Evolutionary conservation across 768 basidiomycete species (phyloP).

Genomic region (Steccherinum ochraceum): DNA sequence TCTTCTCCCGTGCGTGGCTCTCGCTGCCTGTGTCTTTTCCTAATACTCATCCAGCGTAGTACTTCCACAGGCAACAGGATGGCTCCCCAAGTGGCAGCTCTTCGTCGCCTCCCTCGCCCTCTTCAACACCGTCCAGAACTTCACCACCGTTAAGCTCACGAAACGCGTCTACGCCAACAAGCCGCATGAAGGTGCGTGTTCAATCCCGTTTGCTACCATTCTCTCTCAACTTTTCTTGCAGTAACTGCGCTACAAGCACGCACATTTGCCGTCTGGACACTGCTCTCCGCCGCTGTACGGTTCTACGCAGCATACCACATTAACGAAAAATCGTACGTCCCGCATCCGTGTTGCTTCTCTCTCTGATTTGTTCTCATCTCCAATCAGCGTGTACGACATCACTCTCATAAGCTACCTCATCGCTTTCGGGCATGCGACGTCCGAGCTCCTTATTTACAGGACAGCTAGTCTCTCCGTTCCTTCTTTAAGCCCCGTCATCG

Average conservation of each 20-base stretch:
- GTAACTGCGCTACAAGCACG: constrained; percentile 85
- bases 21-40: no score
- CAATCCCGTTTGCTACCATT: not conserved
- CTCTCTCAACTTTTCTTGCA: constrained; percentile 26
- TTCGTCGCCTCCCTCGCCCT: constrained; percentile 69
- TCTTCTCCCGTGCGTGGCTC: no score
- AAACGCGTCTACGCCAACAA: constrained; percentile 62
- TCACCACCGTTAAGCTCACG: constrained; percentile 70
- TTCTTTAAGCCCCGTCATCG: constrained; percentile 69
- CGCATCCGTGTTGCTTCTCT: not conserved
- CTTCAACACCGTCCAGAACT: constrained; percentile 86
- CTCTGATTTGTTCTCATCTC: constrained; percentile 1
- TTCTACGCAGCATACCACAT: constrained; percentile 89
- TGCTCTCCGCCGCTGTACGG: constrained; percentile 78
- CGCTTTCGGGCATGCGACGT: constrained; percentile 84
- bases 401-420: constrained; percentile 83
- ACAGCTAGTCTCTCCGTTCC: constrained; percentile 58
- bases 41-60: no score
- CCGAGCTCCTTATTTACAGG: constrained; percentile 79
- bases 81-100: constrained; percentile 86
- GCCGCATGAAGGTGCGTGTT: constrained; percentile 22
- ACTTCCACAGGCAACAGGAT: constrained; percentile 61
- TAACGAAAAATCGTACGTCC: constrained; percentile 65
- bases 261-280: constrained; percentile 89
- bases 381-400: constrained; percentile 81